Evolutionary conservation across 305 asterid genomes (phyloP).

Genomic region (Stenogyne calaminthoides): DNA sequence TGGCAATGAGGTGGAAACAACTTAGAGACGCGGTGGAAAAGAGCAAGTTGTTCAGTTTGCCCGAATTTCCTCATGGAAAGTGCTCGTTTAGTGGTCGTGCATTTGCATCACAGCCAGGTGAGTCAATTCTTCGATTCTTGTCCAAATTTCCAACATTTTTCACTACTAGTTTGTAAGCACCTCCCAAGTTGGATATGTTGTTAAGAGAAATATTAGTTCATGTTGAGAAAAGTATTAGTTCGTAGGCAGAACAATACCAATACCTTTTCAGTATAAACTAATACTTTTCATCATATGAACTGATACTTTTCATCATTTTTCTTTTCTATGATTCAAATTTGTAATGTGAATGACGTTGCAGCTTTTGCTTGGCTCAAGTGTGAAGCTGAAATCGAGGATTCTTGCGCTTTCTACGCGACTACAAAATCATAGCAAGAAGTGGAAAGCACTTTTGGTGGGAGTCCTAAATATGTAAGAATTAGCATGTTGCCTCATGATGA

Average conservation of each 20-base stretch:
- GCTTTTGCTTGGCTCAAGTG: slow-evolving; percentile 95
- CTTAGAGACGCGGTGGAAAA: slow-evolving; percentile 57
- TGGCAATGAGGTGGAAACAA: slow-evolving; percentile 74
- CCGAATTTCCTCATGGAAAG: slow-evolving; percentile 46
- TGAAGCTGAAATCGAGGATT: slow-evolving; percentile 56
- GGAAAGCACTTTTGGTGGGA: slow-evolving; percentile 74
- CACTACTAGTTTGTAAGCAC: background rate
- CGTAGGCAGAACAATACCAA: too few species aligned
- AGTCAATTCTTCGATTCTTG: background rate
- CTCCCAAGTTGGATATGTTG: too few species aligned
- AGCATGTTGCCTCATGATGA: slow-evolving; percentile 71
- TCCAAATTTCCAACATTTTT: background rate
- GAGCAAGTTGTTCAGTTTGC: slow-evolving; percentile 63
- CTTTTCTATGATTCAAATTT: too few species aligned
- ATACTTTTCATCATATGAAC: too few species aligned
- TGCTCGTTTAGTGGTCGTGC: slow-evolving; percentile 62
- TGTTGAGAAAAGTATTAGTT: too few species aligned
- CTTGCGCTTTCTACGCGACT: slow-evolving; percentile 60
- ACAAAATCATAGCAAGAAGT: slow-evolving; percentile 68
- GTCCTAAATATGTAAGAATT: slow-evolving; percentile 60
- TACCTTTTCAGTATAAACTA: too few species aligned
- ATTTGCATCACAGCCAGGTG: slow-evolving; percentile 75
- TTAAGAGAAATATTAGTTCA: too few species aligned
- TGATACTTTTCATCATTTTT: too few species aligned
- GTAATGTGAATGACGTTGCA: slow-evolving; percentile 16